phyloP scores from a whole-genome alignment of 805 yeast genomes.

The Saccharomycopsis babjevae region DNA sequence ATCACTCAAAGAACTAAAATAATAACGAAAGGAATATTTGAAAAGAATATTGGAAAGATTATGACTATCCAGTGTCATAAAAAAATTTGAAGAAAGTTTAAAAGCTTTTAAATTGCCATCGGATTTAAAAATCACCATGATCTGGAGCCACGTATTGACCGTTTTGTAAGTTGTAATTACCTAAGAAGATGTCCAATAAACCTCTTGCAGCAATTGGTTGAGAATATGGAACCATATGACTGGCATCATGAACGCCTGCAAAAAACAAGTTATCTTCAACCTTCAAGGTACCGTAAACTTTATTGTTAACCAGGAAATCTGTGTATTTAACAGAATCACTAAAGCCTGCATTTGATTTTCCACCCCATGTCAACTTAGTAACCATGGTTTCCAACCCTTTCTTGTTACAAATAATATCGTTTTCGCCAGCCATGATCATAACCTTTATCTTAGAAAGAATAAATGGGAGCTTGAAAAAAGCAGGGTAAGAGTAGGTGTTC shows the following conservation, averaged over 20 bases:
- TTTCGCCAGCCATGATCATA: constrained; percentile 74
- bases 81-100: not conserved
- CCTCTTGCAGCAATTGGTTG: constrained; percentile 48
- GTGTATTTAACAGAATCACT: not conserved
- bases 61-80: not conserved
- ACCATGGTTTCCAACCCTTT: constrained; percentile 64
- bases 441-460: constrained; percentile 55
- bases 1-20: not conserved
- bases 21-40: not conserved
- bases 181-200: constrained; percentile 38
- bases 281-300: constrained; percentile 29
- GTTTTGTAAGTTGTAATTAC: constrained; percentile 21
- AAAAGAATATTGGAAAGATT: no score
- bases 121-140: constrained; percentile 8
- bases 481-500: constrained; percentile 45
- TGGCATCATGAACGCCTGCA: constrained; percentile 48
- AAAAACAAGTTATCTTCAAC: constrained; percentile 54
- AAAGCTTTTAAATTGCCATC: not conserved
- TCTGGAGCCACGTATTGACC: constrained; percentile 8
- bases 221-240: constrained; percentile 79
- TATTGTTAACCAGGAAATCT: constrained; percentile 10
- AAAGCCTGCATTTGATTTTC: constrained; percentile 10
- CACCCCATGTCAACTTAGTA: constrained; percentile 49
- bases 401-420: constrained; percentile 81
- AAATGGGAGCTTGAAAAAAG: constrained; percentile 31